Evolutionary conservation across 2,329 filamentous ascomycete species (phyloP).

Genomic region (Scytalidium sp.): DNA sequence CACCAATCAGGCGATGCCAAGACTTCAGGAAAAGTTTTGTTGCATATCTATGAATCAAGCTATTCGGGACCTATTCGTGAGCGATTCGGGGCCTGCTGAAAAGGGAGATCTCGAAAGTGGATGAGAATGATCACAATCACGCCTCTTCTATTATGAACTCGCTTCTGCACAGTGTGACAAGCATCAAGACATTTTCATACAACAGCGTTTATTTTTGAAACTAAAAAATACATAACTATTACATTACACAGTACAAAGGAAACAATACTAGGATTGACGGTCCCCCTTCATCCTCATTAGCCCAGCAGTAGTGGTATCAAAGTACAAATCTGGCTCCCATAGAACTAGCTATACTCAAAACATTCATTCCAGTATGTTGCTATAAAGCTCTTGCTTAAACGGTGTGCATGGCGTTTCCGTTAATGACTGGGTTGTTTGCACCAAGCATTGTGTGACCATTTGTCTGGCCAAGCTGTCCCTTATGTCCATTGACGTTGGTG

Average conservation of each 20-base stretch:
- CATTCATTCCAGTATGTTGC: slow-evolving; percentile 3
- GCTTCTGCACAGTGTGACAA: too few species aligned
- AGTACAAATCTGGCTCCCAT: slow-evolving; percentile 10
- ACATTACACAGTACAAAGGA: neutral
- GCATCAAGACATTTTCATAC: too few species aligned
- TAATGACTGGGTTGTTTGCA: slow-evolving; percentile 19
- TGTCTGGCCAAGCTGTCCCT: slow-evolving; percentile 2
- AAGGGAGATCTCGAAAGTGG: too few species aligned
- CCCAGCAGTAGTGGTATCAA: slow-evolving; percentile 18
- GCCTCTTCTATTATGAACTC: too few species aligned
- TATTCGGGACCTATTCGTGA: too few species aligned
- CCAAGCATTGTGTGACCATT: slow-evolving; percentile 17
- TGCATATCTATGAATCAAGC: too few species aligned
- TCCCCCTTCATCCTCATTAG: neutral
- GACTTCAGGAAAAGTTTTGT: too few species aligned
- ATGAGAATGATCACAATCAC: too few species aligned
- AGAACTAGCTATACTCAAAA: slow-evolving; percentile 3
- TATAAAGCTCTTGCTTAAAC: neutral
- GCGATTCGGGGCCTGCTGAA: too few species aligned
- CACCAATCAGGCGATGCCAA: too few species aligned
- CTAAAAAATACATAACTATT: too few species aligned
- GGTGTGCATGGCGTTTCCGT: slow-evolving; percentile 8
- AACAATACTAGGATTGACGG: neutral
- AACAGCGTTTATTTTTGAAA: too few species aligned
- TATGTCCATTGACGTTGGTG: slow-evolving; percentile 4